Evolutionary conservation across 768 basidiomycete species (phyloP), one percentile per base, ranked within the genome.

Genomic region (Russula ochroleuca): DNA sequence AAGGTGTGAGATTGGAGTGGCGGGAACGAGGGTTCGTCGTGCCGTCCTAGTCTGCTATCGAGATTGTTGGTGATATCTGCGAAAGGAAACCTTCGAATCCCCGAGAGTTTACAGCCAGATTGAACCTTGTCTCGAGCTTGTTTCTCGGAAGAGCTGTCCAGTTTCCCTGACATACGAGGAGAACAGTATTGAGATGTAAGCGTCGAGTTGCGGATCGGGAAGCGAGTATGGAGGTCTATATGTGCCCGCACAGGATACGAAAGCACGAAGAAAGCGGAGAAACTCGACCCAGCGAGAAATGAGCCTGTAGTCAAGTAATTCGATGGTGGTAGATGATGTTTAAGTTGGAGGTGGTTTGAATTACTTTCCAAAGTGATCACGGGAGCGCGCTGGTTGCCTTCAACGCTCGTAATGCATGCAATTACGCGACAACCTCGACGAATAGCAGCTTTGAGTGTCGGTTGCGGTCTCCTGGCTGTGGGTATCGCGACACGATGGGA

Each of bases 201-300:
- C 21, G 28, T 45, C 2, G 43, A 45, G 13, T 45, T 28, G 23
- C 21, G 21, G 17, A 21, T 28, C 15, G 31, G 14, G 37, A 17
- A 7, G 19, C 31, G 47, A 33, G 28, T 50, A 50, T 31, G 40
- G 31, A 35, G 40, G 45, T 41, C 13, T 25, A 25, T 25, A 13
- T 51, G 59, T 65, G 64, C 64, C 63, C 23, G 59, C 59, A 65
- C 59, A 41, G 59, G 59, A 61, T 61, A 51, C 59, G 64, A 61
- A 56, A 65, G 54, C 64, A 61, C 40, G 52, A 51, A 61, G 15
- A 56, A 65, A 60, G 59, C 53, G 28, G 48, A 28, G 48, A 31
- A 23, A 51, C 64, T 61, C 54, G 54, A 28, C 28, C 64, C 54
- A 57, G 64, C 64, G 56, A 63, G 62, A 55, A 31, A 35, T 28